Conservation (phyloP, 73 alveolate genomes). For the Diophrys appendiculata region DNA sequence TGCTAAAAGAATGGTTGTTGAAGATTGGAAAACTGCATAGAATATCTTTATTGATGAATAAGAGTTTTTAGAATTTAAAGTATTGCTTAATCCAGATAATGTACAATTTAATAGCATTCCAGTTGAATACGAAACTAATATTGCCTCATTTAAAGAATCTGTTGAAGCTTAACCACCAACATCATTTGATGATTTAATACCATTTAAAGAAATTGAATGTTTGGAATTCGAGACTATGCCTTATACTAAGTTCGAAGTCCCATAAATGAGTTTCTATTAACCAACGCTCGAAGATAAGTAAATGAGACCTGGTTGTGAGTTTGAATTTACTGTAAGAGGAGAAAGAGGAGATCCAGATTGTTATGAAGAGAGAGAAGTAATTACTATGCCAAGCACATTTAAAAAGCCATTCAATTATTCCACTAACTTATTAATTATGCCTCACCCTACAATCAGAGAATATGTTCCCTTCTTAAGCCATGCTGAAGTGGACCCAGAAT, state of each 20-base stretch:
- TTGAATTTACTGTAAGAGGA: constrained; percentile 25
- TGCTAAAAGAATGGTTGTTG: constrained; percentile 74
- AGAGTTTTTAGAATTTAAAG: constrained; percentile 54
- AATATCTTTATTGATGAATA: constrained; percentile 71
- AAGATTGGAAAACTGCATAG: constrained; percentile 90
- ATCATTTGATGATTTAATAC: constrained; percentile 50
- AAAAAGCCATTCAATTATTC: constrained; percentile 40
- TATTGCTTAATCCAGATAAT: background rate
- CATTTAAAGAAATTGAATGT: constrained; percentile 32
- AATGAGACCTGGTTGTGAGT: constrained; percentile 55
- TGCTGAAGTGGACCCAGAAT: constrained; percentile 50
- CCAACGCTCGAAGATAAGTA: constrained; percentile 27
- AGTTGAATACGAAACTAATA: constrained; percentile 54
- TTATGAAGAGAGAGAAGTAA: background rate
- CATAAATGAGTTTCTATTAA: constrained; percentile 33
- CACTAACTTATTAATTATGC: constrained; percentile 23
- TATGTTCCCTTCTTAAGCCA: constrained; percentile 13
- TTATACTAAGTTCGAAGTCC: constrained; percentile 20
- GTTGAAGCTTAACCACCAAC: constrained; percentile 59
- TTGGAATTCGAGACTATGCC: constrained; percentile 42
- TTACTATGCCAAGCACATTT: constrained; percentile 30
- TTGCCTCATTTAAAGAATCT: constrained; percentile 50
- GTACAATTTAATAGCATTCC: constrained; percentile 34
- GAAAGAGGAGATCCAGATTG: constrained; percentile 54
- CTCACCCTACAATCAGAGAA: constrained; percentile 59